A percentile compares a stretch with the other conserved stretches of the same genome.
phyloP scores from a whole-genome alignment of 2,329 filamentous ascomycete species.

The Cladophialophora chaetospira region DNA sequence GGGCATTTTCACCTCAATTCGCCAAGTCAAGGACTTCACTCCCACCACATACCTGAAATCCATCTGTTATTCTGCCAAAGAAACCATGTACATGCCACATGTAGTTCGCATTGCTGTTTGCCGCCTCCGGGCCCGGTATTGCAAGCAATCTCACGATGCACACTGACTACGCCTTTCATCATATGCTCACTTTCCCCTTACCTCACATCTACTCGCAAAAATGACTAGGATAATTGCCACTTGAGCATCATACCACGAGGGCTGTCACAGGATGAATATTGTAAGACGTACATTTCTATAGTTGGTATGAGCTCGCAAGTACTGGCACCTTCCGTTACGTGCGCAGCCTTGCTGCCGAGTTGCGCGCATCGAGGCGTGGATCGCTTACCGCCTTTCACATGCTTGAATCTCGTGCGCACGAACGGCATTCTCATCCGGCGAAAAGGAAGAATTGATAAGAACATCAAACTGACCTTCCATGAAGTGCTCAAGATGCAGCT shows the following conservation, averaged over 20 bases:
- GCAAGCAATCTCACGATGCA: too few species aligned
- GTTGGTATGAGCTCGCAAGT: slow-evolving; percentile 39
- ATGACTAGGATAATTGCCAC: slow-evolving; percentile 34
- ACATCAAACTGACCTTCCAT: too few species aligned
- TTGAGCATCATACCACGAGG: slow-evolving; percentile 32
- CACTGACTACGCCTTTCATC: slow-evolving; percentile 31
- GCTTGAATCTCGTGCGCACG: slow-evolving; percentile 47
- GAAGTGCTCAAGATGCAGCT: too few species aligned
- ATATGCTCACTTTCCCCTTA: slow-evolving; percentile 33
- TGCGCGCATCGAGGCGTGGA: slow-evolving; percentile 56
- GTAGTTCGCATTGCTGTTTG: too few species aligned
- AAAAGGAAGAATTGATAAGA: slow-evolving; percentile 51
- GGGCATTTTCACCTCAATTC: neutral
- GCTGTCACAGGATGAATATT: too few species aligned
- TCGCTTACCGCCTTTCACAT: neutral
- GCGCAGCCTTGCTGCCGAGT: slow-evolving; percentile 40
- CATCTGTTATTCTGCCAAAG: too few species aligned
- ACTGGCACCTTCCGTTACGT: slow-evolving; percentile 35
- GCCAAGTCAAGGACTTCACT: too few species aligned
- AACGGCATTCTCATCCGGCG: slow-evolving; percentile 43
- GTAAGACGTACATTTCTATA: too few species aligned
- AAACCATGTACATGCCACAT: too few species aligned
- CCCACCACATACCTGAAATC: too few species aligned
- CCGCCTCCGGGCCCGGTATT: too few species aligned
- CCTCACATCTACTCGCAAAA: slow-evolving; percentile 38